A percentile compares a stretch with the other conserved stretches of the same genome.
These are phyloP conservation scores for Coemansia sp. DNA, from an alignment of 192 early-diverging fungal genomes.

Conservation along the genomic window DNA sequence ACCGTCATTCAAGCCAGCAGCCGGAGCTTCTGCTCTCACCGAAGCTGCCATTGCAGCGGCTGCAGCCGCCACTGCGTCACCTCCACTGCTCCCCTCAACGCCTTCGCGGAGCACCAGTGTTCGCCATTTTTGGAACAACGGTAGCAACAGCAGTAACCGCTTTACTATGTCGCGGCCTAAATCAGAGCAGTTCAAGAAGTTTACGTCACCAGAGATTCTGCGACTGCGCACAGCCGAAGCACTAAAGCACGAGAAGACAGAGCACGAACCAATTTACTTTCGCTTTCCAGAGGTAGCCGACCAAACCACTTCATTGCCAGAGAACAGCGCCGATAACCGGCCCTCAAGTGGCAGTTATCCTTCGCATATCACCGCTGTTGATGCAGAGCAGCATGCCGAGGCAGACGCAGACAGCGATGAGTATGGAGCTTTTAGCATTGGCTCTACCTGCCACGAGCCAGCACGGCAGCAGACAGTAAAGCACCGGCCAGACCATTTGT, in stretches of 20 bases:
- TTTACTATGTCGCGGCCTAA: conserved; percentile 1
- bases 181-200: conserved; percentile 16
- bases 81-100: not conserved
- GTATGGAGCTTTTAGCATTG: conserved; percentile 13
- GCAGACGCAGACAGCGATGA: conserved; percentile 8
- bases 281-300: conserved; percentile 3
- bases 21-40: too few relatives aligned
- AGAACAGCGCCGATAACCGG: conserved; percentile 4
- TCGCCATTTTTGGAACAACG: conserved; percentile 19
- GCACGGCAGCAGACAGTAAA: not conserved
- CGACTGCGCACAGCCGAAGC: conserved; percentile 16
- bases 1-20: not conserved
- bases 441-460: conserved; percentile 20
- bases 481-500: conserved; percentile 2
- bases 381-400: conserved; percentile 8
- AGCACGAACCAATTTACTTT: not conserved
- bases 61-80: not conserved
- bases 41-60: conserved; percentile 11
- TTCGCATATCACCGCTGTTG: conserved; percentile 14
- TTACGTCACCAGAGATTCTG: conserved; percentile 43
- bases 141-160: not conserved
- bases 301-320: not conserved
- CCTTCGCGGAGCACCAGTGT: not conserved
- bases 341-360: conserved; percentile 20
- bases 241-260: conserved; percentile 5